These are phyloP conservation scores for Beauveria varroae DNA, from an alignment of 2,329 filamentous ascomycete species.

Conservation along the genomic window DNA sequence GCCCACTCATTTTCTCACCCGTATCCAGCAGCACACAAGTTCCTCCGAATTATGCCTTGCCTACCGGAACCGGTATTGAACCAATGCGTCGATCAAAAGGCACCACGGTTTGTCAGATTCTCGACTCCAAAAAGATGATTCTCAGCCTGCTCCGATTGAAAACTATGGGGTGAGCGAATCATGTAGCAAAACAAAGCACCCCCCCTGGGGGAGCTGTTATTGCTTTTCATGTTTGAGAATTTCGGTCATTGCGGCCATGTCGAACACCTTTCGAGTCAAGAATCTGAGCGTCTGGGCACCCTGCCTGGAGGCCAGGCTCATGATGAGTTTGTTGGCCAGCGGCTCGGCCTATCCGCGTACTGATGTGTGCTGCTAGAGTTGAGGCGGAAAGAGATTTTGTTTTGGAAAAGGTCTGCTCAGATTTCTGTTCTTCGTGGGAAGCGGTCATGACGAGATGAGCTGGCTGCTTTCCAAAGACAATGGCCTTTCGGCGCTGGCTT, in stretches of 20 bases:
- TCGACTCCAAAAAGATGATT: not conserved
- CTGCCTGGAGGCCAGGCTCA: not conserved
- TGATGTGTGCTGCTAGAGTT: not conserved
- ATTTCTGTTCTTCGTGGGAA: slow-evolving; percentile 40
- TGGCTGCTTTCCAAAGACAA: not conserved
- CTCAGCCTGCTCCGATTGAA: slow-evolving; percentile 45
- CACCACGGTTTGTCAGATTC: not conserved
- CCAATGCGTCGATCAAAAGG: not conserved
- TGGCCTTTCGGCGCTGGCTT: not conserved
- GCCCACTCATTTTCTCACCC: not conserved
- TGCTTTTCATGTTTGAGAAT: slow-evolving; percentile 13
- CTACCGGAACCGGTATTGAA: not conserved
- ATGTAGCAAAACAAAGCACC: slow-evolving; percentile 9
- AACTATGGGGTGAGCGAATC: slow-evolving; percentile 38
- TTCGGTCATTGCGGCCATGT: slow-evolving; percentile 31
- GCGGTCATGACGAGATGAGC: slow-evolving; percentile 3
- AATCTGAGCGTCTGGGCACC: not conserved
- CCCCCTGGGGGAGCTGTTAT: not conserved
- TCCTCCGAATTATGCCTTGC: not conserved
- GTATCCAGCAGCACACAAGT: not conserved
- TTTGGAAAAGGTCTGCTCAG: slow-evolving; percentile 30
- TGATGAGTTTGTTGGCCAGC: not conserved
- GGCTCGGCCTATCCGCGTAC: not conserved
- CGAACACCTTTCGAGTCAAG: not conserved
- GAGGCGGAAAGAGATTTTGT: not conserved